A percentile compares a stretch with the other conserved stretches of the same genome.
phyloP scores from a whole-genome alignment of 2,329 filamentous ascomycete species.

The Fusarium heterosporum region DNA sequence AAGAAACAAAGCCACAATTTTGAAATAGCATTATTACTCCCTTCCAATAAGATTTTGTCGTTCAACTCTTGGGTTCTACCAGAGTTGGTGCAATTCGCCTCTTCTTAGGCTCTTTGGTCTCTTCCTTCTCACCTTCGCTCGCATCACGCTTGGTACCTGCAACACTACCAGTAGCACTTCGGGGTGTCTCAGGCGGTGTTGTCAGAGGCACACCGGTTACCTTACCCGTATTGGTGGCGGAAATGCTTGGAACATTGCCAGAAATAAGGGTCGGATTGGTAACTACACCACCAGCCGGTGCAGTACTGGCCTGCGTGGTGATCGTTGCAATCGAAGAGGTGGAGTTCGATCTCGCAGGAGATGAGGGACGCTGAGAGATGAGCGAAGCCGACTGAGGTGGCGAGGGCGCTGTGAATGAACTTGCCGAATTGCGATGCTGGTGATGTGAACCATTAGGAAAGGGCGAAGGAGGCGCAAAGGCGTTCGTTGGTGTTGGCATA shows the following conservation, averaged over 20 bases:
- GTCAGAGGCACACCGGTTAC: conserved; percentile 77
- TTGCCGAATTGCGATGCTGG: conserved; percentile 68
- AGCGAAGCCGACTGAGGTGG: conserved; percentile 67
- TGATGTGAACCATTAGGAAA: conserved; percentile 62
- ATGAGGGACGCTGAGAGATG: conserved; percentile 75
- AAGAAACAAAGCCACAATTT: conserved; percentile 31
- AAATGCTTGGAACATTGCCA: conserved; percentile 80
- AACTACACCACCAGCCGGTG: conserved; percentile 65
- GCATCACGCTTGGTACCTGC: conserved; percentile 68
- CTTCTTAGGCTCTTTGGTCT: conserved; percentile 71
- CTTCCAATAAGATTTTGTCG: neutral
- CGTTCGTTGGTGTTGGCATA: conserved; percentile 75
- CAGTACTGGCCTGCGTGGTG: conserved; percentile 70
- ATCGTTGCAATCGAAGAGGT: conserved; percentile 83
- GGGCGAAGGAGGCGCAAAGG: conserved; percentile 71
- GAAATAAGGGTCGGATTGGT: conserved; percentile 84
- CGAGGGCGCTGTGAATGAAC: conserved; percentile 69
- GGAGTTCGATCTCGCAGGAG: conserved; percentile 87
- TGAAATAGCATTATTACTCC: conserved; percentile 14
- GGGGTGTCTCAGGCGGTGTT: conserved; percentile 90
- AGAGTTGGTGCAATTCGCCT: conserved; percentile 77
- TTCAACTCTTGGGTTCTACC: conserved; percentile 54
- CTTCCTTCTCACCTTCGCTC: conserved; percentile 65
- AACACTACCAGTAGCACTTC: conserved; percentile 50
- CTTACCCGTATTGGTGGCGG: conserved; percentile 76